Evolutionary conservation across 768 basidiomycete genomes (phyloP).

Genomic region (Candolleomyces aberdarensis): DNA sequence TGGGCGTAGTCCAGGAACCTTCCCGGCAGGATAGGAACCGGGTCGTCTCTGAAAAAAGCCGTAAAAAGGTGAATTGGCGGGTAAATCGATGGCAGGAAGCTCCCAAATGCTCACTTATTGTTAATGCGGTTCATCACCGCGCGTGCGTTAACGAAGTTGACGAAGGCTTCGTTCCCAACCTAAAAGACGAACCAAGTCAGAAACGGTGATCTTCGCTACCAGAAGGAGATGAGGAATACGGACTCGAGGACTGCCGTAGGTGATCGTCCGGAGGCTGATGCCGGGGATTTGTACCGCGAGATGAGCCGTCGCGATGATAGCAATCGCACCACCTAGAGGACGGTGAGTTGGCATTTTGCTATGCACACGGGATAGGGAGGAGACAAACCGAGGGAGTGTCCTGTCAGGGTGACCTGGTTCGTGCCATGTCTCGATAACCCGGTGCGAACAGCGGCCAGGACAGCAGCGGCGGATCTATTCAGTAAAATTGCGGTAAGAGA

Average conservation of each 20-base stretch:
- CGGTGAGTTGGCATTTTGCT: conserved; percentile 30
- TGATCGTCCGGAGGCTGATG: conserved; percentile 35
- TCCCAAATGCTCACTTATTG: conserved; percentile 25
- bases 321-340: conserved; percentile 44
- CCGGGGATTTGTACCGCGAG: conserved; percentile 44
- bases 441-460: conserved; percentile 20
- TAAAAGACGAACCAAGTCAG: conserved; percentile 17
- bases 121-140: conserved; percentile 39
- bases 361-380: background rate
- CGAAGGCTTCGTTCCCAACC: conserved; percentile 48
- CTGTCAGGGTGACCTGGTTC: conserved; percentile 37
- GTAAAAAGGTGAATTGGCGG: background rate
- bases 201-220: background rate
- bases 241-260: conserved; percentile 22
- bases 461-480: conserved; percentile 34
- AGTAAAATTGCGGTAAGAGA: background rate
- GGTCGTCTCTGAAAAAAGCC: conserved; percentile 23
- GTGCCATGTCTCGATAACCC: conserved; percentile 7
- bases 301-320: conserved; percentile 48
- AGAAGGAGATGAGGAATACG: conserved; percentile 43
- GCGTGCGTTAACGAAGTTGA: conserved; percentile 42
- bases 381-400: conserved; percentile 13
- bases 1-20: conserved; percentile 48
- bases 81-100: background rate
- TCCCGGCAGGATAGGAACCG: conserved; percentile 56